Evolutionary conservation across 202 grass and related monocot genomes (phyloP), one percentile per base, ranked within the genome.

Genomic region (Hordeum pubiflorum): DNA sequence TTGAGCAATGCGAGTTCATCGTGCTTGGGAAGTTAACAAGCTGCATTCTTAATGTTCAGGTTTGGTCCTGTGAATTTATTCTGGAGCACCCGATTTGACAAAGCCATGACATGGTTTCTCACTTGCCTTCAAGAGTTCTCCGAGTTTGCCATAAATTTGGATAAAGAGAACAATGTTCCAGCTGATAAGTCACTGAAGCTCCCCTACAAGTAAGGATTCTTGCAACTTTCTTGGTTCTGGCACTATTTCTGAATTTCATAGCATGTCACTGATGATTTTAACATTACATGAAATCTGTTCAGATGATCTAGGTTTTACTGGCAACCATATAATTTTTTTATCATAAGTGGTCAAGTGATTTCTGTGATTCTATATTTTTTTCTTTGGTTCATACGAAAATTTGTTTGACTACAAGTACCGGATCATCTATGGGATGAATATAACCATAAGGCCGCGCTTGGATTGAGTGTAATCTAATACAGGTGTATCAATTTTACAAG

Each of bases 61-160:
- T 99, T 96, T 96, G 96, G 92, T 62, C 96, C 96, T 12, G 96
- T 99, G 48, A 99, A 99, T 86, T 85, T 99, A 79, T 99, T 99
- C 76, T 99, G 96, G 96, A 99, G 90, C 85, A 99, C 92, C 36
- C 83, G 92, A 29, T 99, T 93, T 73, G 92, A 99, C 83, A 96
- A 99, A 89, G 96, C 92, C 23, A 99, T 99, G 96, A 93, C 87
- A 81, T 91, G 91, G 75, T 99, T 96, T 73, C 84, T 96, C 22
- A 99, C 96, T 65, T 96, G 92, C 86, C 87, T 99, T 26, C 93
- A 96, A 86, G 96, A 99, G 62, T 99, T 99, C 46, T 83, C 96
- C 0, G 92, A 96, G 76, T 96, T 96, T 33, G 89, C 92, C 43
- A 67, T 90, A 85, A 85, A 63, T 41, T 79, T 89, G 15, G 96